Evolutionary conservation across 768 basidiomycete species (phyloP).

Genomic region (Mycena filopes): DNA sequence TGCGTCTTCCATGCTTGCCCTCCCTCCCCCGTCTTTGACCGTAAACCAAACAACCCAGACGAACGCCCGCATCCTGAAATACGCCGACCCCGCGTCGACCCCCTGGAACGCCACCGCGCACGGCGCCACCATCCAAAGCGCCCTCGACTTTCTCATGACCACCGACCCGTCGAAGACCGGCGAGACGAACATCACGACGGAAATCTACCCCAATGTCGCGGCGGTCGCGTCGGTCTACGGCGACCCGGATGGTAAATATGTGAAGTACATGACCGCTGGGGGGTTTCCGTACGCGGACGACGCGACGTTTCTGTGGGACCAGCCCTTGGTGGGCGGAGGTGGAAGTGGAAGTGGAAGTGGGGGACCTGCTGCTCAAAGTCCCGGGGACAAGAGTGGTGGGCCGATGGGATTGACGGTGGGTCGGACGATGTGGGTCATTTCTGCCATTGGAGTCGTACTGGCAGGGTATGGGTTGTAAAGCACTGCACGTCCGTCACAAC

Average conservation of each 20-base stretch:
- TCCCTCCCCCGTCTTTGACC: background rate
- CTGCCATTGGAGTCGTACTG: no score
- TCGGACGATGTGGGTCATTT: no score
- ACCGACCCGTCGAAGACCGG: conserved; percentile 45
- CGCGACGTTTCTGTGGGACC: conserved; percentile 65
- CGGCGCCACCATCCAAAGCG: conserved; percentile 68
- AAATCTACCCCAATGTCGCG: conserved; percentile 68
- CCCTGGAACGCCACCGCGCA: conserved; percentile 60
- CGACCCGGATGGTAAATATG: conserved; percentile 66
- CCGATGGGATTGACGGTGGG: no score
- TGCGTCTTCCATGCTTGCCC: conserved; percentile 40
- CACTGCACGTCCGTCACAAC: no score
- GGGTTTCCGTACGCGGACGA: conserved; percentile 53
- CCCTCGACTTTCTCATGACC: conserved; percentile 68
- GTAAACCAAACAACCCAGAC: conserved; percentile 51
- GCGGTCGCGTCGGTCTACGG: conserved; percentile 68
- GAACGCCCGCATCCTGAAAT: conserved; percentile 63
- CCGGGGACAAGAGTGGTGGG: no score
- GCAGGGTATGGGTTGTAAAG: no score
- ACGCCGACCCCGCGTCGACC: conserved; percentile 51
- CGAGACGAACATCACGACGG: conserved; percentile 51
- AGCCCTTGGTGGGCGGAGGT: conserved; percentile 52
- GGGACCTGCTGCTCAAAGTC: no score
- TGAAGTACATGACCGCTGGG: conserved; percentile 52
- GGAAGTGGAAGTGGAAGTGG: no score